phyloP scores from a whole-genome alignment of 2,329 filamentous ascomycete genomes.

The Penicillium sp. region DNA sequence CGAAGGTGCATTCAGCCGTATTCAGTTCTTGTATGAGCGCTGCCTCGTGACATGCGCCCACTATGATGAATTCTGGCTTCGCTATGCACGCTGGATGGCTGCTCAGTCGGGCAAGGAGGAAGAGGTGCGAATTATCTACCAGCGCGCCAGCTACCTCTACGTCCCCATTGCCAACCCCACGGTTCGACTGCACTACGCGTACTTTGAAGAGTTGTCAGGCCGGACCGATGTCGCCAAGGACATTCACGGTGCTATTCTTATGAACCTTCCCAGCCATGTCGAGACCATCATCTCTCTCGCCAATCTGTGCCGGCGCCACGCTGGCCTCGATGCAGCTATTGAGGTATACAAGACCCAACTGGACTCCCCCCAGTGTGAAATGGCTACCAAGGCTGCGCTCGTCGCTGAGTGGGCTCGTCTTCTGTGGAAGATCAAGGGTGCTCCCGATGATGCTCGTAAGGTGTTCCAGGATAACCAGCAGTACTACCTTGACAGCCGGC shows the following conservation, averaged over 20 bases:
- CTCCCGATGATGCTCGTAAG: conserved; percentile 77
- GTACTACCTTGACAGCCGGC: conserved; percentile 81
- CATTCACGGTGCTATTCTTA: conserved; percentile 81
- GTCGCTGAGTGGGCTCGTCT: conserved; percentile 88
- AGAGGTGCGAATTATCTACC: conserved; percentile 89
- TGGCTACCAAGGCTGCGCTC: conserved; percentile 82
- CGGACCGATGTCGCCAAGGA: conserved; percentile 79
- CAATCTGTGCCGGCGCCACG: conserved; percentile 82
- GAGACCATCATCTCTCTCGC: conserved; percentile 89
- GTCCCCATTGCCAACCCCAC: conserved; percentile 85
- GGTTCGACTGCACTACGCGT: conserved; percentile 87
- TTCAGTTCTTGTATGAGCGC: conserved; percentile 87
- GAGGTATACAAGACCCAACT: conserved; percentile 82
- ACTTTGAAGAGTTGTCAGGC: conserved; percentile 87
- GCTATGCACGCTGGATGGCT: conserved; percentile 95
- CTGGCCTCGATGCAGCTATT: conserved; percentile 82
- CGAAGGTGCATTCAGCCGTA: conserved; percentile 77
- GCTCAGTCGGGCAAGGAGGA: conserved; percentile 81
- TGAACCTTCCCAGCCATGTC: conserved; percentile 77
- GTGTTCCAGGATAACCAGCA: conserved; percentile 83
- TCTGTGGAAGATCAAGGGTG: conserved; percentile 85
- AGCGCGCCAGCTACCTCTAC: conserved; percentile 81
- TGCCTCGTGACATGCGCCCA: conserved; percentile 91
- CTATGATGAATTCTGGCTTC: conserved; percentile 97
- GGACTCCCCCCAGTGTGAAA: conserved; percentile 71